These are phyloP conservation scores for Manihot esculenta DNA, from an alignment of 441 rosid genomes.

Conservation along the genomic window DNA sequence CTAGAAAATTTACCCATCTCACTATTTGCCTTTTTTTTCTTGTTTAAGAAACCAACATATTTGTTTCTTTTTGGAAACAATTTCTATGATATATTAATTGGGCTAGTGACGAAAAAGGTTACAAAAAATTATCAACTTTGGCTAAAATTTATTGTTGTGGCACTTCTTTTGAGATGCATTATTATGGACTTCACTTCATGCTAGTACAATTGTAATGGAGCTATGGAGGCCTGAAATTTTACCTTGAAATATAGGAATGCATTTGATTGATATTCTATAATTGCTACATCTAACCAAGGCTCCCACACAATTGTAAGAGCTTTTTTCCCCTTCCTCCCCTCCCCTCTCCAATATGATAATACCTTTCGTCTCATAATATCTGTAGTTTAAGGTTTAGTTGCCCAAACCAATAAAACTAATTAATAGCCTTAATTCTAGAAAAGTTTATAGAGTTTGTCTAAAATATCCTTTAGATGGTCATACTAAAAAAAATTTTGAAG, in stretches of 20 bases:
- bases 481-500: no score
- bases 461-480: no score
- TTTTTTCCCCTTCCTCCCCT: no score
- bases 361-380: no score
- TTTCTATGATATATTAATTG: background rate
- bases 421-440: no score
- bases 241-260: background rate
- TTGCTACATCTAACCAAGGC: background rate
- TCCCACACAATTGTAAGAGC: background rate
- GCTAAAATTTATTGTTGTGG: background rate
- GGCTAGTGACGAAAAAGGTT: background rate
- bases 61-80: background rate
- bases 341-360: no score
- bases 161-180: background rate
- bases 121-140: background rate
- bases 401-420: no score
- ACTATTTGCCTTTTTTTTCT: background rate
- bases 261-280: background rate
- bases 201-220: background rate
- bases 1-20: background rate
- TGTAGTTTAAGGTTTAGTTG: no score
- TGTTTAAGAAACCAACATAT: background rate
- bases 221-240: background rate
- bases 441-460: no score
- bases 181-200: background rate